phyloP scores from a whole-genome alignment of 805 yeast genomes.

The Starmerella lactis-condensi region DNA sequence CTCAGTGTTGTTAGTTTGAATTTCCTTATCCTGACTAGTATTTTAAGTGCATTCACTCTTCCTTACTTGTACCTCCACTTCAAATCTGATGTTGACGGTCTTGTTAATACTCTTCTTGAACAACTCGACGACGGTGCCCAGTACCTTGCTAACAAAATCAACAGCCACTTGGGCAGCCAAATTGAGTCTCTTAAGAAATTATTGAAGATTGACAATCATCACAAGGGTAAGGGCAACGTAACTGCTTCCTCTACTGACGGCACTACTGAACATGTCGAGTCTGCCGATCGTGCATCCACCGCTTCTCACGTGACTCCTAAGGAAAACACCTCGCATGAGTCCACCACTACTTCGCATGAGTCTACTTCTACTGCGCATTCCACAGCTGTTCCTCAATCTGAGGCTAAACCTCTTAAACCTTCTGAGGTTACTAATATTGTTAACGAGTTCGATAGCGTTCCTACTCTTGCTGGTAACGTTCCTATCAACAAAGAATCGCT shows the following conservation, averaged over 20 bases:
- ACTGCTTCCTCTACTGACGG: conserved; percentile 21
- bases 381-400: no score
- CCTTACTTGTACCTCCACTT: conserved; percentile 59
- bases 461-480: conserved; percentile 21
- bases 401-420: no score
- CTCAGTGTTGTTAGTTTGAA: conserved; percentile 61
- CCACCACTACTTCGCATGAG: conserved; percentile 1
- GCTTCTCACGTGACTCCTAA: conserved; percentile 1
- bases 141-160: conserved; percentile 15
- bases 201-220: no score
- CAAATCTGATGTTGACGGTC: conserved; percentile 58
- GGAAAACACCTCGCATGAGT: background rate
- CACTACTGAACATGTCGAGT: conserved; percentile 18
- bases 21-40: conserved; percentile 39
- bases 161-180: conserved; percentile 23
- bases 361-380: conserved; percentile 1
- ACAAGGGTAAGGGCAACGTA: conserved; percentile 23
- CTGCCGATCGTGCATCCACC: conserved; percentile 16
- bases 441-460: conserved; percentile 18
- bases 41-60: conserved; percentile 46
- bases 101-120: conserved; percentile 14
- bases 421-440: conserved; percentile 5
- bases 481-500: conserved; percentile 18
- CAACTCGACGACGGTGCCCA: conserved; percentile 17
- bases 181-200: conserved; percentile 19